Percentiles rank a stretch among this genome's conserved stretches.
These are phyloP conservation scores for Rhodomyrtus psidioides DNA, from an alignment of 441 rosid species.

Conservation along the genomic window DNA sequence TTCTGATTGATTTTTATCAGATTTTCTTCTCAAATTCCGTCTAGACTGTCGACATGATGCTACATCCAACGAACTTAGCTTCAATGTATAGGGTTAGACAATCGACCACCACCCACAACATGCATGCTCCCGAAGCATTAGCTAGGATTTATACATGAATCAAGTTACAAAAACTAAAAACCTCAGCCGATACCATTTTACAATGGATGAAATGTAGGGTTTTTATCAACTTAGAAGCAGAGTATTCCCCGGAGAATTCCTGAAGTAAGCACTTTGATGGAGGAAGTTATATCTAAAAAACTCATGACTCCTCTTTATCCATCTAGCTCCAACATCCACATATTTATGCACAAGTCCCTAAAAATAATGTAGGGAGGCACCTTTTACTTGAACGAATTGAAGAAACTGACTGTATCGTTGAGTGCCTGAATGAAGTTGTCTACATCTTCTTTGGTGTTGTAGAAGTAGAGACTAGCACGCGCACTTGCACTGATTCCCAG, in stretches of 20 bases:
- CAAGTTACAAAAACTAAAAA: neutral
- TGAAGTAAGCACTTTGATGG: neutral
- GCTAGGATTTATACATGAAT: neutral
- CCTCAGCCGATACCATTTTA: neutral
- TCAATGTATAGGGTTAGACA: neutral
- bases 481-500: constrained; percentile 82
- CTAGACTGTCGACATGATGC: neutral
- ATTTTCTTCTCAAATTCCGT: neutral
- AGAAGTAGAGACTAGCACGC: constrained; percentile 86
- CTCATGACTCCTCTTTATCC: neutral
- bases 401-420: constrained; percentile 69
- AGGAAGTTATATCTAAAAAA: neutral
- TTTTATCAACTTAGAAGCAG: neutral
- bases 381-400: constrained; percentile 27
- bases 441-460: constrained; percentile 83
- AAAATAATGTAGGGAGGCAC: neutral
- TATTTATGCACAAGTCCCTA: neutral
- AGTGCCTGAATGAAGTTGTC: constrained; percentile 64
- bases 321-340: neutral
- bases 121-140: neutral
- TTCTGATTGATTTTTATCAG: too few relatives aligned
- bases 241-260: neutral
- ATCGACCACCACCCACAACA: neutral
- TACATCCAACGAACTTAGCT: neutral
- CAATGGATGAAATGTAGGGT: neutral